These are phyloP conservation scores for Scheffersomyces spartinae DNA, from an alignment of 805 yeast species.

Conservation along the genomic window DNA sequence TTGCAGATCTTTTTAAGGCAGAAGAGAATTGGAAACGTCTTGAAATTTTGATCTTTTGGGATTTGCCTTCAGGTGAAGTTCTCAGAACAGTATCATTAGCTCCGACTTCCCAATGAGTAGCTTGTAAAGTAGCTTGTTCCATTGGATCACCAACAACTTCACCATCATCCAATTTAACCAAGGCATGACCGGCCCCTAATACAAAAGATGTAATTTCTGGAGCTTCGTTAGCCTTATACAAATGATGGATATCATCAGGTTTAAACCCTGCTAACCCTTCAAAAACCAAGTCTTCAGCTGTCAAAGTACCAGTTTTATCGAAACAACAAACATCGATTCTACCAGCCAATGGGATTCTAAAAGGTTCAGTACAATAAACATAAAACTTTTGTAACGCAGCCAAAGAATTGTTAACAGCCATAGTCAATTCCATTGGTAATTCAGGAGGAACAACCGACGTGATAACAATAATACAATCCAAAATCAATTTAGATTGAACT, in stretches of 20 bases:
- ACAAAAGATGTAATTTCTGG: slow-evolving; percentile 60
- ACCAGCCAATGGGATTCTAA: slow-evolving; percentile 95
- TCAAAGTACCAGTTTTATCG: slow-evolving; percentile 95
- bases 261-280: slow-evolving; percentile 90
- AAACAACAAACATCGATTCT: slow-evolving; percentile 97
- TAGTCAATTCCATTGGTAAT: slow-evolving; percentile 95
- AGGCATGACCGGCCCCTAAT: slow-evolving; percentile 92
- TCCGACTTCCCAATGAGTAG: slow-evolving; percentile 77
- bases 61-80: slow-evolving; percentile 13
- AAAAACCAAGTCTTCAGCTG: slow-evolving; percentile 91
- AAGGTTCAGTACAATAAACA: slow-evolving; percentile 96
- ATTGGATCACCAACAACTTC: slow-evolving; percentile 98
- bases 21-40: slow-evolving; percentile 97
- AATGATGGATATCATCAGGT: slow-evolving; percentile 37
- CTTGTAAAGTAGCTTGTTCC: slow-evolving; percentile 92
- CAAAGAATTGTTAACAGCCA: slow-evolving; percentile 92
- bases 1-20: slow-evolving; percentile 88
- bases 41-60: slow-evolving; percentile 52
- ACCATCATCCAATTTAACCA: slow-evolving; percentile 90
- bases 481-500: slow-evolving; percentile 81
- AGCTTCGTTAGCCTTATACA: slow-evolving; percentile 47
- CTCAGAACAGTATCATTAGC: slow-evolving; percentile 60
- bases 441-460: slow-evolving; percentile 99
- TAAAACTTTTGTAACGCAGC: slow-evolving; percentile 79
- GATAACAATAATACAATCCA: slow-evolving; percentile 90